Evolutionary conservation across 2,329 filamentous ascomycete species (phyloP).

Genomic region (Phyllosticta ampelicida): DNA sequence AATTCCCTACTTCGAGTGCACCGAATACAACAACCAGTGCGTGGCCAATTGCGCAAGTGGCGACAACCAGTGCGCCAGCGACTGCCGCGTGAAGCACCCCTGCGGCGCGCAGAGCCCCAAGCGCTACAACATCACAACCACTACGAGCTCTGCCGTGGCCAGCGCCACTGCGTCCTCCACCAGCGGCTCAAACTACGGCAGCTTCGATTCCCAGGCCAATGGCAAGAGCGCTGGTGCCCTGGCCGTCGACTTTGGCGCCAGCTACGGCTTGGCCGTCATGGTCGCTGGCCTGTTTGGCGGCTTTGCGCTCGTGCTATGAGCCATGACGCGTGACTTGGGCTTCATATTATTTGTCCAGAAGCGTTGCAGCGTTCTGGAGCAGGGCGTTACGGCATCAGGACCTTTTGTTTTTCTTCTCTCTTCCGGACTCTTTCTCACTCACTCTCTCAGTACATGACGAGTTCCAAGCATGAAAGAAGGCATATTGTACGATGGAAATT

Average conservation of each 20-base stretch:
- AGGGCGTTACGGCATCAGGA: not conserved
- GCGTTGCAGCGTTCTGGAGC: not conserved
- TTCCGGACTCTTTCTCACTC: no score
- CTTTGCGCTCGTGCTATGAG: constrained; percentile 37
- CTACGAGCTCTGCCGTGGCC: constrained; percentile 35
- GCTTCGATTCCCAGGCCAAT: constrained; percentile 21
- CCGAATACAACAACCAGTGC: constrained; percentile 60
- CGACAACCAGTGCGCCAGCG: constrained; percentile 47
- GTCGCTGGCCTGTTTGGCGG: constrained; percentile 47
- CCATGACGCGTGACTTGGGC: not conserved
- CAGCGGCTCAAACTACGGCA: constrained; percentile 1
- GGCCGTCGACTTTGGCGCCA: constrained; percentile 42
- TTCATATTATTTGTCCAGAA: not conserved
- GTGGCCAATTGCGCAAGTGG: constrained; percentile 43
- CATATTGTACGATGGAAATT: not conserved
- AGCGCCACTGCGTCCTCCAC: constrained; percentile 23
- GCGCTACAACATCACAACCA: constrained; percentile 45
- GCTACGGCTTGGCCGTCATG: constrained; percentile 46
- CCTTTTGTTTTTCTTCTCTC: not conserved
- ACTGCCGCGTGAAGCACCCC: constrained; percentile 55
- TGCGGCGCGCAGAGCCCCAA: constrained; percentile 61
- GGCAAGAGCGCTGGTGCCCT: constrained; percentile 25
- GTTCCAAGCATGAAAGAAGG: not conserved
- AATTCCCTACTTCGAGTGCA: constrained; percentile 67
- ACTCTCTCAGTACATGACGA: not conserved